Base-by-base conservation (phyloP, 768 basidiomycete genomes). In the Rhizopogon roseolus region DNA sequence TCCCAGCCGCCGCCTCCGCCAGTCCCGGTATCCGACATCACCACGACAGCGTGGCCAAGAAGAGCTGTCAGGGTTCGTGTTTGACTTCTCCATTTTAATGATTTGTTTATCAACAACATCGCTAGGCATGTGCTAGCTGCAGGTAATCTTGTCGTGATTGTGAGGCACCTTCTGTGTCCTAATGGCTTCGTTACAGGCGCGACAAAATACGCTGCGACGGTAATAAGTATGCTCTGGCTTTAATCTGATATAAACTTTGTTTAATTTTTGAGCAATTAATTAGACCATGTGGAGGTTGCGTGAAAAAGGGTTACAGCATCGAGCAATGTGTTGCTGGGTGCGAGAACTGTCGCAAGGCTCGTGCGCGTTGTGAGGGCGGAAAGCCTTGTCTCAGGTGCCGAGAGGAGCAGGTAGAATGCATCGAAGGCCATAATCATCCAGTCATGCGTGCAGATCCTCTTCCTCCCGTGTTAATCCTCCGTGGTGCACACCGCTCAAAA, bases 181-280 rank as follows among this genome's bases (percentile, higher is more conserved):
- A 37, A 51, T 50, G 7, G 5, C 17, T 28, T 8, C 27, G 16
- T 48, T 40, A 54, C 62, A 84, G 82, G 61, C 80, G 78, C 56
- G 82, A 84, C 62, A 84, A 85, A 66, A 76, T 81, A 54, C 77
- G 81, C 54, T 85, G 82, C 66, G 79, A 84, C 63, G 77, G 80
- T 25, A 66, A 69, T 57, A 77, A 76, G 77, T 82, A 62, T 43
- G 73, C 49, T 29, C 17, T 17, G 29, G 39, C 19, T 51, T 45
- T 34, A 51, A 34, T 42, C 29, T 13, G 54, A 42, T 41, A 42
- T 41, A 39, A 19, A 9, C 36, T 22, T 44, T 2, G 13, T 50
- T 45, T 36, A 40, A 34, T 52, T 50, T 22, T 8, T 49, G 61
- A 11, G 34, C 38, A 50, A 22, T 36, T 44, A 6, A 34, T 16